phyloP scores from a whole-genome alignment of 805 yeast genomes.

The Kluyveromyces dobzhanskii region DNA sequence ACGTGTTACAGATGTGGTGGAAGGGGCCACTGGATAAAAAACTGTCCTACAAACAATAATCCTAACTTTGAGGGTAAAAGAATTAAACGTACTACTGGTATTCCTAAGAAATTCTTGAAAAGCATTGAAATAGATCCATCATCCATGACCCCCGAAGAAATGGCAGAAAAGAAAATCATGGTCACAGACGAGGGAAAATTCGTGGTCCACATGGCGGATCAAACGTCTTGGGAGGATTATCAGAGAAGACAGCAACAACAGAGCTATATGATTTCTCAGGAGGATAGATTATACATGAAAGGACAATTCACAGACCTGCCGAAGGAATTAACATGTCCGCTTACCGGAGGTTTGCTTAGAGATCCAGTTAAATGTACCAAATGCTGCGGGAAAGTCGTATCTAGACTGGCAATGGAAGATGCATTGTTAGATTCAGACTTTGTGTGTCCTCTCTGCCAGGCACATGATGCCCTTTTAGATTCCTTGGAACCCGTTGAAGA shows the following conservation, averaged over 20 bases:
- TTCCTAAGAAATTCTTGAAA: constrained; percentile 85
- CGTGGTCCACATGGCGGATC: constrained; percentile 93
- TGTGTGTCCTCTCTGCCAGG: constrained; percentile 80
- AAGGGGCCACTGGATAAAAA: constrained; percentile 91
- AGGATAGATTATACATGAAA: constrained; percentile 40
- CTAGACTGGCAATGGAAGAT: constrained; percentile 57
- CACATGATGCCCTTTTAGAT: constrained; percentile 69
- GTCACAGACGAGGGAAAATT: constrained; percentile 92
- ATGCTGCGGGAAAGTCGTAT: constrained; percentile 57
- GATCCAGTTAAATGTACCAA: constrained; percentile 74
- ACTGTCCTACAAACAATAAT: constrained; percentile 90
- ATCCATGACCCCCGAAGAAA: constrained; percentile 58
- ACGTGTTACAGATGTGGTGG: constrained; percentile 96
- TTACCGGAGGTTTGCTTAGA: constrained; percentile 51
- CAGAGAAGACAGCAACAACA: constrained; percentile 57
- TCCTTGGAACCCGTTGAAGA: constrained; percentile 54
- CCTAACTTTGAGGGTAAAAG: constrained; percentile 91
- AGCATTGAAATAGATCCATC: constrained; percentile 49
- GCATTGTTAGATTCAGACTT: constrained; percentile 73
- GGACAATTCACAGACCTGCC: constrained; percentile 38
- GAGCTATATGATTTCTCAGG: constrained; percentile 27
- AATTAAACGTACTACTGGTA: constrained; percentile 91
- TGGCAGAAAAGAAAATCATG: constrained; percentile 53
- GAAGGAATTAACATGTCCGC: constrained; percentile 60
- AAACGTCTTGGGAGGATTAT: constrained; percentile 79